Percentiles rank a stretch among this genome's conserved stretches.
Evolutionary conservation across 176 grass and related monocot genomes (phyloP).

Genomic region (Aegilops tauschii): DNA sequence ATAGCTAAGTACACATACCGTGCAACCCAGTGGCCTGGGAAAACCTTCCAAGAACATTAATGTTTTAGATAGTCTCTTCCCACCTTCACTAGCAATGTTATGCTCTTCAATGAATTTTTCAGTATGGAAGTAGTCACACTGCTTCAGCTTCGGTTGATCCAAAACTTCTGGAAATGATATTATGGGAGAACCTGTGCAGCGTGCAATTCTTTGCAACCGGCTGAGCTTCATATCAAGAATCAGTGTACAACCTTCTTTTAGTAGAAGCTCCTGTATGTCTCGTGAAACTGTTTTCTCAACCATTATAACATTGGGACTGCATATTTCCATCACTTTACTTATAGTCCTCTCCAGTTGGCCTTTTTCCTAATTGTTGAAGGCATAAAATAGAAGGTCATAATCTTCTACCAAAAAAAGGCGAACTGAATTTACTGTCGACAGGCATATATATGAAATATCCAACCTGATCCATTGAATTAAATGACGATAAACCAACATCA

Average conservation of each 20-base stretch:
- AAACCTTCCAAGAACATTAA: slow-evolving; percentile 89
- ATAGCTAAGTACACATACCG: slow-evolving; percentile 45
- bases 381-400: slow-evolving; percentile 18
- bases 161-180: slow-evolving; percentile 72
- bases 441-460: background rate
- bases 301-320: slow-evolving; percentile 75
- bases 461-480: slow-evolving; percentile 88
- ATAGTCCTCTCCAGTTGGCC: slow-evolving; percentile 58
- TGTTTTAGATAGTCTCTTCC: slow-evolving; percentile 72
- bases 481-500: slow-evolving; percentile 78
- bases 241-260: slow-evolving; percentile 66
- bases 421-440: background rate
- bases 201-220: slow-evolving; percentile 67
- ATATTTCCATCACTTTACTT: slow-evolving; percentile 71
- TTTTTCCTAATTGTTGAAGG: slow-evolving; percentile 58
- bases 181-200: slow-evolving; percentile 81
- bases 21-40: slow-evolving; percentile 72
- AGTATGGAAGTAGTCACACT: slow-evolving; percentile 79
- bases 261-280: slow-evolving; percentile 71
- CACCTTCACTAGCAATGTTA: slow-evolving; percentile 50
- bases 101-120: slow-evolving; percentile 75
- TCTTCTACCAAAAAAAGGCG: background rate
- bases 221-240: slow-evolving; percentile 79
- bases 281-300: slow-evolving; percentile 89
- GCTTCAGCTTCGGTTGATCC: slow-evolving; percentile 52